Percentiles rank a stretch among this genome's conserved stretches.
phyloP scores from a whole-genome alignment of 2,329 filamentous ascomycete genomes.

The Arthrobotrys iridis region DNA sequence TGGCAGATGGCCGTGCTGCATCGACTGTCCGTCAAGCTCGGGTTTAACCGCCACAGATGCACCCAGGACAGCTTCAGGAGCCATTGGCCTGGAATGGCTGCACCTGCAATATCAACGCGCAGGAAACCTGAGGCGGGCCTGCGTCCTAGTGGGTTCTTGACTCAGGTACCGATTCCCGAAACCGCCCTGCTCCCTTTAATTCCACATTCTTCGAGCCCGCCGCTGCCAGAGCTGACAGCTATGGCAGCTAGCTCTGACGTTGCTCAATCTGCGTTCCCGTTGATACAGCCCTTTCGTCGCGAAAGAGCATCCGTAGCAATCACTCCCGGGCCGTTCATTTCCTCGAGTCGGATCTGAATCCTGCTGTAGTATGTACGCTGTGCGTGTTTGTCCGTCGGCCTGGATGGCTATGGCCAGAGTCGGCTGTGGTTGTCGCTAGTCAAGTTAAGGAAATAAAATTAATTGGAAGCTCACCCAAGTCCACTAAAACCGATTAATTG shows the following conservation, averaged over 20 bases:
- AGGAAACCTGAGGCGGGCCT: conserved; percentile 7
- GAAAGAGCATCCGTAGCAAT: not conserved
- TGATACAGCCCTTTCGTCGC: not conserved
- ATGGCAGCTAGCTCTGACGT: not conserved
- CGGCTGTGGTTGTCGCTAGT: conserved; percentile 22
- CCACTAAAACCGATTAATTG: conserved; percentile 47
- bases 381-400: conserved; percentile 20
- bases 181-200: not conserved
- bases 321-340: not conserved
- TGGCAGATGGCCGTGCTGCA: not conserved
- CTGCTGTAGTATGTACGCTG: not conserved
- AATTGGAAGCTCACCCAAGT: conserved; percentile 35
- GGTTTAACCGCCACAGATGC: conserved; percentile 41
- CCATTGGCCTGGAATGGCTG: conserved; percentile 9
- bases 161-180: conserved; percentile 46
- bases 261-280: too few species aligned
- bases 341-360: not conserved
- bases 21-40: conserved; percentile 10
- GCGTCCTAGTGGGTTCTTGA: conserved; percentile 23
- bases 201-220: conserved; percentile 10
- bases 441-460: conserved; percentile 29
- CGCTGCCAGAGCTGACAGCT: too few species aligned
- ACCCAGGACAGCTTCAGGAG: conserved; percentile 11
- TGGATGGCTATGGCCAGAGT: conserved; percentile 28
- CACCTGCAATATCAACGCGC: conserved; percentile 27